A percentile compares a stretch with the other conserved stretches of the same genome.
Conservation (phyloP, 768 basidiomycete genomes). For the Lentinula guzmanii region DNA sequence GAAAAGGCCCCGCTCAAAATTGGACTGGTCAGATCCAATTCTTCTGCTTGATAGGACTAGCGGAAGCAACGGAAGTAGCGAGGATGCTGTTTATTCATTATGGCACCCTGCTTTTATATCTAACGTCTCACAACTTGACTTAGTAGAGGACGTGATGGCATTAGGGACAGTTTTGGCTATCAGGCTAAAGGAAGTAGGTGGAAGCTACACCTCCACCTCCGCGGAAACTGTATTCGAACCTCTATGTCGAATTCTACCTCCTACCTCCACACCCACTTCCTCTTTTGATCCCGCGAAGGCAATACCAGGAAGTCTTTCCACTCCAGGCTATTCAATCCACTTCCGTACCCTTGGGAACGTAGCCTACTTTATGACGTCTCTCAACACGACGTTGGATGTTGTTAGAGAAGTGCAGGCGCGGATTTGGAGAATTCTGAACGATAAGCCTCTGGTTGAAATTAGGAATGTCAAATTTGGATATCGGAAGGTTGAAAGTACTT, state of each 20-base stretch:
- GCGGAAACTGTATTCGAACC: constrained; percentile 54
- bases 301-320: constrained; percentile 15
- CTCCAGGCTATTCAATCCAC: constrained; percentile 60
- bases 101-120: constrained; percentile 76
- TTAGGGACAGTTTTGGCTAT: constrained; percentile 83
- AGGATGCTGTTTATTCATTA: constrained; percentile 65
- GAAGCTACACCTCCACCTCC: constrained; percentile 46
- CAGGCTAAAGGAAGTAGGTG: constrained; percentile 47
- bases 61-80: constrained; percentile 8
- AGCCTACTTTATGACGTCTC: constrained; percentile 88
- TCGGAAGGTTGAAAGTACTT: no score
- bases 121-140: constrained; percentile 45
- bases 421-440: constrained; percentile 37
- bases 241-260: constrained; percentile 29
- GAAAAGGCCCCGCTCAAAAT: background rate
- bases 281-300: constrained; percentile 40
- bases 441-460: background rate
- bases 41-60: background rate
- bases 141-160: constrained; percentile 76
- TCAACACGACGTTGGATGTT: constrained; percentile 57
- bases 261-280: background rate
- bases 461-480: no score
- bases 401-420: constrained; percentile 59
- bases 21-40: background rate
- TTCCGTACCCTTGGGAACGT: constrained; percentile 87